These are phyloP conservation scores for Fraxinus albicans DNA, from an alignment of 305 asterid species.

Conservation along the genomic window DNA sequence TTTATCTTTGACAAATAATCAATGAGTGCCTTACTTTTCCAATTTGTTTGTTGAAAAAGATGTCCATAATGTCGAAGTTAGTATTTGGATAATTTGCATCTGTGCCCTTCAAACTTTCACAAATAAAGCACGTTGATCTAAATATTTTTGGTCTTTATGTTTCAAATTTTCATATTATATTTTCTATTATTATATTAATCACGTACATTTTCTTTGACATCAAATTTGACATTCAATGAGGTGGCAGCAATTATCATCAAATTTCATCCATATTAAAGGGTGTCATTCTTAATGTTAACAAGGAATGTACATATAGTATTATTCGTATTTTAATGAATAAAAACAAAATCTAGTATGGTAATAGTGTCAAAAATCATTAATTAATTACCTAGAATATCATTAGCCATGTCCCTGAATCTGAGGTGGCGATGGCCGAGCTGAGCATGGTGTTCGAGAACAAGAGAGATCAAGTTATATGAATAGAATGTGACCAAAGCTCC, in stretches of 20 bases:
- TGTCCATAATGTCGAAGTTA: background rate
- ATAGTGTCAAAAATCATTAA: background rate
- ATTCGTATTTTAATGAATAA: background rate
- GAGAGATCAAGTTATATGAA: conserved; percentile 61
- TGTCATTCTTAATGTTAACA: too few species aligned
- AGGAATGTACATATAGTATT: too few species aligned
- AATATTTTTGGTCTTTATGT: background rate
- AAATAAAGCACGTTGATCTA: background rate
- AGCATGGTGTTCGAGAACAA: conserved; percentile 77
- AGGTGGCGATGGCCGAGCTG: conserved; percentile 60
- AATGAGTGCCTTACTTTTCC: background rate
- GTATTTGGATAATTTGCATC: background rate
- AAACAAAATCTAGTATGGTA: background rate
- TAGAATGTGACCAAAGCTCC: conserved; percentile 71
- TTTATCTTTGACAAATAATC: background rate
- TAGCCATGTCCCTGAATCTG: conserved; percentile 81
- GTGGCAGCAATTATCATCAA: too few species aligned
- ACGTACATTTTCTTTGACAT: too few species aligned
- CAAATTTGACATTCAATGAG: too few species aligned
- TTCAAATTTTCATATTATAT: background rate
- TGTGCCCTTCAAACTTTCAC: background rate
- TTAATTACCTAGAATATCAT: conserved; percentile 54
- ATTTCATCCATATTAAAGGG: too few species aligned
- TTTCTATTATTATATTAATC: too few species aligned
- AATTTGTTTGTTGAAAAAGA: background rate